phyloP scores from a whole-genome alignment of 2,329 filamentous ascomycete species.

The Cladosporium sp. region DNA sequence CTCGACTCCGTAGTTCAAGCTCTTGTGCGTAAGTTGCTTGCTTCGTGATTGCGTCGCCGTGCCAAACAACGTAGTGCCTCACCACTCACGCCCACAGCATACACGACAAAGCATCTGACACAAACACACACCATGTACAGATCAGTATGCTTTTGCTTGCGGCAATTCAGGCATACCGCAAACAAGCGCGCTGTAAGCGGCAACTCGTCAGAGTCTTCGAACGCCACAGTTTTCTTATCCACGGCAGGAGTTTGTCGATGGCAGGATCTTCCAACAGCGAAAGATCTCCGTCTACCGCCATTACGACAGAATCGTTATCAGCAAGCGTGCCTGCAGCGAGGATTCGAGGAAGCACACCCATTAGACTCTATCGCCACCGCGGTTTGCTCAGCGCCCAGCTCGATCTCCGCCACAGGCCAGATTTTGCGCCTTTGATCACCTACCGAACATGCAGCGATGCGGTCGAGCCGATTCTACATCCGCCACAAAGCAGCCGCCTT shows the following conservation, averaged over 20 bases:
- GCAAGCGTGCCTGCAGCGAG: not conserved
- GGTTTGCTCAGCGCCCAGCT: not conserved
- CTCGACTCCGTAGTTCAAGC: not conserved
- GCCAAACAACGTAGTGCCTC: not conserved
- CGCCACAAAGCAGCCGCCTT: not conserved
- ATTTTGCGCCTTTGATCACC: not conserved
- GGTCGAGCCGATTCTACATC: not conserved
- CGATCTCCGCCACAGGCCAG: not conserved
- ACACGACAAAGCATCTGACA: not conserved
- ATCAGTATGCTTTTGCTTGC: not conserved
- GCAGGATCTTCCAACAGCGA: not conserved
- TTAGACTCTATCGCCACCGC: not conserved
- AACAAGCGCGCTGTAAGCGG: not conserved
- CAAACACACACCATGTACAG: not conserved
- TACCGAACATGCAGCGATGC: not conserved
- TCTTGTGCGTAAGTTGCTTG: not conserved
- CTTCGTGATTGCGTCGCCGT: constrained; percentile 7
- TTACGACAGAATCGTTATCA: not conserved
- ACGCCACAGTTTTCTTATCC: not conserved
- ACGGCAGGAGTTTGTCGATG: not conserved
- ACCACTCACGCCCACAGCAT: not conserved
- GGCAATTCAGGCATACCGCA: not conserved
- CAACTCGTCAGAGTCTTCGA: not conserved
- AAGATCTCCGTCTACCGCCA: not conserved
- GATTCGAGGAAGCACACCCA: not conserved